Base-by-base conservation (phyloP, 371 early-diverging fungal genomes). In the Mortierella sp. region DNA sequence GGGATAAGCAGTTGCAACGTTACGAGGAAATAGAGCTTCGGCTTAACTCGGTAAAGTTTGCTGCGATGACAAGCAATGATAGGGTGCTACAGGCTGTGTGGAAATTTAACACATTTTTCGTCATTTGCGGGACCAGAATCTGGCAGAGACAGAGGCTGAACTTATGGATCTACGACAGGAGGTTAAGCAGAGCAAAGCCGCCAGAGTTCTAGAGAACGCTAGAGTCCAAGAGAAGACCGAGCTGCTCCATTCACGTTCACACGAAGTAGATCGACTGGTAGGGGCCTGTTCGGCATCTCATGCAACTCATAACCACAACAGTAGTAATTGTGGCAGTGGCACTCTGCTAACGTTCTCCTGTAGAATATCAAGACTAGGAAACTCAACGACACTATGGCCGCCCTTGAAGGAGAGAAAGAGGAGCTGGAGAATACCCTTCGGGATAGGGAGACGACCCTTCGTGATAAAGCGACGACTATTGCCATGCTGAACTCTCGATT, bases 201-300 rank as follows among this genome's bases (percentile, higher is more conserved):
- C 50, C 23, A 43, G 64, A 9, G 64, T 44, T 11, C n/a, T n/a
- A n/a, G n/a, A n/a, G n/a, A n/a, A n/a, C n/a, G n/a, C n/a, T n/a
- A n/a, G n/a, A n/a, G n/a, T n/a, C n/a, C n/a, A n/a, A n/a, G 75
- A 73, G 37, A 68, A 63, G 43, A 55, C 32, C 26, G 76, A 75
- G 2, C 57, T 64, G 6, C 50, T 67, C n/a, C 52, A 62, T 37
- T 57, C 73, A n/a, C 52, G 56, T n/a, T 56, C 67, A 15, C 21
- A 67, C 17, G 73, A 72, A 34, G 63, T 72, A 6, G 73, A 72
- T 58, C 73, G 73, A 8, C 14, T 72, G 56, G 73, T 72, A 72
- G 21, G 60, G 43, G 5, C n/a, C 17, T 32, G 15, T n/a, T 17
- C 37, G 0, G 24, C 9, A 30, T 47, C 34, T 3, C 12, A 17